These are phyloP conservation scores for Yarrowia phangngaensis DNA, from an alignment of 805 yeast genomes.

Conservation along the genomic window DNA sequence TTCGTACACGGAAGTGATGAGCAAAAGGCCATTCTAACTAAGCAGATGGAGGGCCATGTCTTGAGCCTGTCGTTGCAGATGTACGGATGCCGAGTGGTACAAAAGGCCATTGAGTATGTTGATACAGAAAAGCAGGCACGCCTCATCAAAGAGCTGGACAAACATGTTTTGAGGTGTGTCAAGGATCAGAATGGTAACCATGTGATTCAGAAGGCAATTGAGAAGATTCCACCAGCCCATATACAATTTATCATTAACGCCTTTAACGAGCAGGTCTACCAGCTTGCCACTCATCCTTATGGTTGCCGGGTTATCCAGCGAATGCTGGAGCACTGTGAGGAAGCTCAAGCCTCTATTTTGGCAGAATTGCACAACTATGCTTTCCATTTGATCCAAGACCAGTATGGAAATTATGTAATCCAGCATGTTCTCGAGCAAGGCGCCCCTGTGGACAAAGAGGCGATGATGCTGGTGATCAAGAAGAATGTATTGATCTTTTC, in stretches of 20 bases:
- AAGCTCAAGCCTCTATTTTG: slow-evolving; percentile 64
- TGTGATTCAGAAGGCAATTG: slow-evolving; percentile 93
- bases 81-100: slow-evolving; percentile 98
- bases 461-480: slow-evolving; percentile 63
- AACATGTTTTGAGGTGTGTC: slow-evolving; percentile 61
- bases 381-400: slow-evolving; percentile 81
- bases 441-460: slow-evolving; percentile 51
- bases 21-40: slow-evolving; percentile 66
- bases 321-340: slow-evolving; percentile 70
- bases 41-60: slow-evolving; percentile 69
- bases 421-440: slow-evolving; percentile 92
- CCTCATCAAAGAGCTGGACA: slow-evolving; percentile 66
- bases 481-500: slow-evolving; percentile 75
- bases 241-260: slow-evolving; percentile 71
- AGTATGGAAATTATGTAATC: slow-evolving; percentile 95
- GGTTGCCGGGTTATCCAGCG: slow-evolving; percentile 98
- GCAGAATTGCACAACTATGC: slow-evolving; percentile 68
- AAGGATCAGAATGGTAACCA: slow-evolving; percentile 98
- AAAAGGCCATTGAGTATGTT: slow-evolving; percentile 79
- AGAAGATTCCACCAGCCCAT: slow-evolving; percentile 66
- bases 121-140: slow-evolving; percentile 58
- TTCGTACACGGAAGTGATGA: slow-evolving; percentile 74
- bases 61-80: slow-evolving; percentile 78
- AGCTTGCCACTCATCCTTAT: slow-evolving; percentile 89
- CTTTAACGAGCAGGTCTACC: slow-evolving; percentile 61